Evolutionary conservation across 495 filamentous ascomycete genomes (phyloP).

Genomic region (Aspergillus homomorphus): DNA sequence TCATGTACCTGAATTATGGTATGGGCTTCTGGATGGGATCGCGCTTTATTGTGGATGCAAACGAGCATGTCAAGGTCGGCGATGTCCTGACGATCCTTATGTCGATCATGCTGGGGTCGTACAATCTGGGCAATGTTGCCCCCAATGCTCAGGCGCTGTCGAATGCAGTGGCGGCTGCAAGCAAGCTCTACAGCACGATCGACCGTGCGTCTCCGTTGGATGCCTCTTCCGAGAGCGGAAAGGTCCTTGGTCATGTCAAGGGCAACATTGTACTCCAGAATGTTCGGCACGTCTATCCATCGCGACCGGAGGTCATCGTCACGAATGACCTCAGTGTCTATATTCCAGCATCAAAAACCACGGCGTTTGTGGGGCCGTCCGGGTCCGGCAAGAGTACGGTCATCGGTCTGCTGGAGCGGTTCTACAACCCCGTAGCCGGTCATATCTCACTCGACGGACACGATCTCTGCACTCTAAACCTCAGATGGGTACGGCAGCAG

Average conservation of each 20-base stretch:
- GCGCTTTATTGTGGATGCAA: constrained; percentile 64
- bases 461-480: constrained; percentile 74
- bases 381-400: constrained; percentile 91
- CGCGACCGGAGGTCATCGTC: constrained; percentile 81
- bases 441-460: constrained; percentile 77
- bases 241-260: constrained; percentile 62
- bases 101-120: constrained; percentile 88
- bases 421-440: constrained; percentile 87
- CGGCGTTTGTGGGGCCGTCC: constrained; percentile 81
- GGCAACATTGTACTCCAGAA: constrained; percentile 77
- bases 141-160: constrained; percentile 83
- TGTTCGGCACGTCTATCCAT: constrained; percentile 91
- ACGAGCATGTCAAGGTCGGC: constrained; percentile 45
- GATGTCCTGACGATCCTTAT: constrained; percentile 75
- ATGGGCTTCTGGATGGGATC: constrained; percentile 95
- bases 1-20: constrained; percentile 88
- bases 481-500: constrained; percentile 87
- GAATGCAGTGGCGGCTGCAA: constrained; percentile 73
- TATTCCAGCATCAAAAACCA: constrained; percentile 81
- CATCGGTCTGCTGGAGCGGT: constrained; percentile 85
- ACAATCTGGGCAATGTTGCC: constrained; percentile 82
- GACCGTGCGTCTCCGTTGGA: constrained; percentile 84
- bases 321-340: constrained; percentile 75
- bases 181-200: constrained; percentile 90
- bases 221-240: constrained; percentile 64